These are phyloP conservation scores for Artemisia tridentata DNA, from an alignment of 129 eudicot species.

Conservation along the genomic window DNA sequence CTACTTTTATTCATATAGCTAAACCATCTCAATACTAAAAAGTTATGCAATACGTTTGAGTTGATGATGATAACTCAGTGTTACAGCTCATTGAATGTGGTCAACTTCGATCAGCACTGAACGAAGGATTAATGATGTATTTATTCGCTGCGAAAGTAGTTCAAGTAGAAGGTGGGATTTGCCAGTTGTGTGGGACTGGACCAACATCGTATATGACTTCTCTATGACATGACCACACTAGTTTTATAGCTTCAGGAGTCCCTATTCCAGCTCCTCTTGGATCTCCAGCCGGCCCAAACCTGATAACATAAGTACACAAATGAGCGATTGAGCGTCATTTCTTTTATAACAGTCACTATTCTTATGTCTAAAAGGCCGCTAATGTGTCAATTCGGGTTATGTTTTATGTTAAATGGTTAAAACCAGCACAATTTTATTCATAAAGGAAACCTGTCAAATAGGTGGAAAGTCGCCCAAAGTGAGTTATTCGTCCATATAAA, in stretches of 20 bases:
- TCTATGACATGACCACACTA: slow-evolving; percentile 99
- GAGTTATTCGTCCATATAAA: background rate
- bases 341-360: background rate
- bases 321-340: background rate
- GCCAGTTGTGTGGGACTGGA: slow-evolving; percentile 74
- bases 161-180: slow-evolving; percentile 72
- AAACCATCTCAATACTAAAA: too few relatives aligned
- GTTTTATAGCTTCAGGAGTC: slow-evolving; percentile 95
- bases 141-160: slow-evolving; percentile 10
- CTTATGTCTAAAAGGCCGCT: background rate
- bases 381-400: too few relatives aligned
- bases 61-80: background rate
- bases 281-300: slow-evolving; percentile 99
- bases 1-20: slow-evolving; percentile 14
- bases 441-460: too few relatives aligned
- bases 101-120: slow-evolving; percentile 12
- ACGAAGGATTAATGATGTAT: background rate
- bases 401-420: too few relatives aligned
- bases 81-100: slow-evolving; percentile 2
- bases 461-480: background rate
- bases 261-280: slow-evolving; percentile 99
- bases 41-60: background rate
- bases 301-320: slow-evolving; percentile 15
- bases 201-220: slow-evolving; percentile 90
- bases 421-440: too few relatives aligned